Evolutionary conservation across 148 eudicot genomes (phyloP).

Genomic region (Fagopyrum tataricum): DNA sequence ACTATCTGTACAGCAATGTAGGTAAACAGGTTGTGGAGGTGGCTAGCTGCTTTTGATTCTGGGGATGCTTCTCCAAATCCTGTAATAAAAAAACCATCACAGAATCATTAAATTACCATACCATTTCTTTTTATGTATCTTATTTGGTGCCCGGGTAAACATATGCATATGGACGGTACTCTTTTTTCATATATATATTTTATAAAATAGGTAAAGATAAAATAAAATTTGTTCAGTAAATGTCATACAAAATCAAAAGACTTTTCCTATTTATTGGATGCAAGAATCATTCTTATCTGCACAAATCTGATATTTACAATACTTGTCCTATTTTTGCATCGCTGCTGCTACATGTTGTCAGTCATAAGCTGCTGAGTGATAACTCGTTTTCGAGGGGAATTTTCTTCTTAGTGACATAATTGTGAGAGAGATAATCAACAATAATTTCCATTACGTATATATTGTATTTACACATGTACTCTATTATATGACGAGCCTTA

Average conservation of each 20-base stretch:
- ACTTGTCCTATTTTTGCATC: too few species aligned
- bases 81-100: constrained; percentile 17
- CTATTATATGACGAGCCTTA: neutral
- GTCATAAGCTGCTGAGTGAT: neutral
- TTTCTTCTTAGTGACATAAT: too few species aligned
- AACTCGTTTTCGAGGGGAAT: neutral
- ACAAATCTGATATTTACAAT: too few species aligned
- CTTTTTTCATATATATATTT: too few species aligned
- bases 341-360: too few species aligned
- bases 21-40: constrained; percentile 84
- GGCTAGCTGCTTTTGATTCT: constrained; percentile 75
- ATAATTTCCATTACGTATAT: too few species aligned
- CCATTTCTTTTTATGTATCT: neutral
- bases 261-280: too few species aligned
- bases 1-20: constrained; percentile 79
- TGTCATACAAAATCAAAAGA: neutral
- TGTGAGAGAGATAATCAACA: too few species aligned
- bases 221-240: neutral
- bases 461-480: too few species aligned
- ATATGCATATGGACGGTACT: too few species aligned
- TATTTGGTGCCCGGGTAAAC: too few species aligned
- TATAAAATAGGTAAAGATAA: neutral
- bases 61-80: constrained; percentile 96
- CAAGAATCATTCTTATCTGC: too few species aligned
- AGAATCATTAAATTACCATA: neutral